phyloP scores from a whole-genome alignment of 2,329 filamentous ascomycete genomes.

The Penicillium capsulatum region DNA sequence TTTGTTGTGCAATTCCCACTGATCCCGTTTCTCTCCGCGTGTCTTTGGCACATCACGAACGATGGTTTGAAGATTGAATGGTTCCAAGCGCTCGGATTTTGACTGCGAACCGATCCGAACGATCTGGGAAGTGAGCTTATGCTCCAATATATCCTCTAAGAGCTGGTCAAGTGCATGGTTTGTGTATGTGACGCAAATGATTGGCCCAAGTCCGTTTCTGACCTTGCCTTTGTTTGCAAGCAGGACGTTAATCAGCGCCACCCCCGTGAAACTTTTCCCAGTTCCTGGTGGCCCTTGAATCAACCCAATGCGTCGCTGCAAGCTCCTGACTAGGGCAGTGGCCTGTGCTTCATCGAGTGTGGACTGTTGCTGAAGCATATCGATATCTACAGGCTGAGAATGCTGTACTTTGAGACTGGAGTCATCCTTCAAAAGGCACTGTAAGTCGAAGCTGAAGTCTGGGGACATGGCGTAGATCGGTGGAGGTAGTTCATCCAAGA shows the following conservation, averaged over 20 bases:
- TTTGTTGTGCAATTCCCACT: conserved; percentile 9
- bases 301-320: conserved; percentile 18
- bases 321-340: conserved; percentile 14
- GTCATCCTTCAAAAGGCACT: conserved; percentile 21
- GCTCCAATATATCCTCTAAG: conserved; percentile 55
- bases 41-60: conserved; percentile 35
- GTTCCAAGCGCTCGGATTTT: conserved; percentile 51
- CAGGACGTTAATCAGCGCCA: conserved; percentile 28
- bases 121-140: conserved; percentile 40
- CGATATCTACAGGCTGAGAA: conserved; percentile 13
- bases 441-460: conserved; percentile 48
- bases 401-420: conserved; percentile 4
- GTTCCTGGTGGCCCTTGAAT: conserved; percentile 31
- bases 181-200: conserved; percentile 49
- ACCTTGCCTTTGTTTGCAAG: conserved; percentile 25
- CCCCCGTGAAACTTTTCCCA: conserved; percentile 27
- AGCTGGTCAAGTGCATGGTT: conserved; percentile 57
- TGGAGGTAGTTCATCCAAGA: conserved; percentile 35
- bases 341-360: conserved; percentile 22
- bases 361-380: conserved; percentile 15
- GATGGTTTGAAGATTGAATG: conserved; percentile 47
- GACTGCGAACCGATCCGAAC: conserved; percentile 60
- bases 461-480: conserved; percentile 50
- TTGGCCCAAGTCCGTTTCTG: conserved; percentile 38
- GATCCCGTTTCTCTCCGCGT: conserved; percentile 25